These are phyloP conservation scores for Bolboschoenus planiculmis DNA, from an alignment of 176 grass and related monocot species.

Conservation along the genomic window DNA sequence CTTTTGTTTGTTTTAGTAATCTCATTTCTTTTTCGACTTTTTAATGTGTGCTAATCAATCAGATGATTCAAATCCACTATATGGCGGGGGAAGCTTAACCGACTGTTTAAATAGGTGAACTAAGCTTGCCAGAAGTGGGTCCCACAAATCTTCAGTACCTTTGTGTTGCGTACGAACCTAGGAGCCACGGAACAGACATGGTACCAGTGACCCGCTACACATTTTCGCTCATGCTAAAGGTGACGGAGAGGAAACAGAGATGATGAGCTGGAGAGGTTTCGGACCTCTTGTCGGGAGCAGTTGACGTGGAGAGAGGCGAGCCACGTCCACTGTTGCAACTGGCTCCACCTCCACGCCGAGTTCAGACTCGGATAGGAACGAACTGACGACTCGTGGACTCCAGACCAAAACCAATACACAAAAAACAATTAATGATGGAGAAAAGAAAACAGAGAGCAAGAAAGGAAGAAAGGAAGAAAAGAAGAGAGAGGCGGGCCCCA, in stretches of 20 bases:
- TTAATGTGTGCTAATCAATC: not conserved
- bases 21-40: not conserved
- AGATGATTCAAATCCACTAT: not conserved
- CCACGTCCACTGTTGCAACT: not conserved
- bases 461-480: not conserved
- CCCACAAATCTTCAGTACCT: too few species aligned
- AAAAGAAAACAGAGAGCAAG: not conserved
- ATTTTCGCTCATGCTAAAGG: too few species aligned
- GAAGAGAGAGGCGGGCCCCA: not conserved
- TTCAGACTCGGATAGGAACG: conserved; percentile 2
- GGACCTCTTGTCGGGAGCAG: not conserved
- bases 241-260: not conserved
- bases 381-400: not conserved
- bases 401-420: not conserved
- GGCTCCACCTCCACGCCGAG: not conserved
- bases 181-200: too few species aligned
- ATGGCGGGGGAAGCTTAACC: not conserved
- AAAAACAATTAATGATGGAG: not conserved
- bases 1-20: not conserved
- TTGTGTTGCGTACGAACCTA: too few species aligned
- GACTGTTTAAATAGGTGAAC: conserved; percentile 1
- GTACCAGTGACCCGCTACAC: not conserved
- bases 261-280: not conserved
- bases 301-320: conserved; percentile 10
- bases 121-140: not conserved